Evolutionary conservation across 163 green algal species (phyloP).

Genomic region (Scenedesmus sp.): DNA sequence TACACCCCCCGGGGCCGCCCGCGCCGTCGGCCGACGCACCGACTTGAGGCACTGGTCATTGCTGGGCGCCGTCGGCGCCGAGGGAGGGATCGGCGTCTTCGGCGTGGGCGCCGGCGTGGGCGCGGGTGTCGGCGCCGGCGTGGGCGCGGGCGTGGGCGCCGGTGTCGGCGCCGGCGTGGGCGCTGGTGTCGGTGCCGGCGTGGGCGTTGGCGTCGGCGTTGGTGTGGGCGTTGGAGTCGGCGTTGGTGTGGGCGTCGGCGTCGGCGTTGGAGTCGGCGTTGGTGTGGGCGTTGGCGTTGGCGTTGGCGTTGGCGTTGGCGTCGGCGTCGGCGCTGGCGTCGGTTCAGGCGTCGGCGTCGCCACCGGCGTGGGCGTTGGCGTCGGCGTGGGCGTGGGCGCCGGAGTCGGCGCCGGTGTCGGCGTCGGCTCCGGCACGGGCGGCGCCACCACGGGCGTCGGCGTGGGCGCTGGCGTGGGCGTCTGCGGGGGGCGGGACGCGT

Average conservation of each 20-base stretch:
- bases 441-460: slow-evolving; percentile 5
- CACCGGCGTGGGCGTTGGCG: no score
- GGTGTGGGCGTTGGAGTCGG: not conserved
- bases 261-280: not conserved
- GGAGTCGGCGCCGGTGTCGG: not conserved
- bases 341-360: no score
- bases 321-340: no score
- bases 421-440: not conserved
- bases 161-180: no score
- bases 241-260: not conserved
- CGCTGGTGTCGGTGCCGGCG: not conserved
- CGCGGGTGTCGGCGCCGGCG: not conserved
- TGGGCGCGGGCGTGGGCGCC: no score
- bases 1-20: no score
- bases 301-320: not conserved
- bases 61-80: no score
- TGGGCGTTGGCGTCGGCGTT: not conserved
- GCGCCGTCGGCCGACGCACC: no score
- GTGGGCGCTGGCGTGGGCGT: not conserved
- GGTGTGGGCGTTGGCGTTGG: not conserved
- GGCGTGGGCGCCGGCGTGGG: not conserved
- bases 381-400: not conserved
- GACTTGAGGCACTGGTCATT: no score
- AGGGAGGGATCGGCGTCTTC: not conserved
- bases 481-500: not conserved